phyloP scores from a whole-genome alignment of 2,329 filamentous ascomycete genomes.

The Epichloe elymi region DNA sequence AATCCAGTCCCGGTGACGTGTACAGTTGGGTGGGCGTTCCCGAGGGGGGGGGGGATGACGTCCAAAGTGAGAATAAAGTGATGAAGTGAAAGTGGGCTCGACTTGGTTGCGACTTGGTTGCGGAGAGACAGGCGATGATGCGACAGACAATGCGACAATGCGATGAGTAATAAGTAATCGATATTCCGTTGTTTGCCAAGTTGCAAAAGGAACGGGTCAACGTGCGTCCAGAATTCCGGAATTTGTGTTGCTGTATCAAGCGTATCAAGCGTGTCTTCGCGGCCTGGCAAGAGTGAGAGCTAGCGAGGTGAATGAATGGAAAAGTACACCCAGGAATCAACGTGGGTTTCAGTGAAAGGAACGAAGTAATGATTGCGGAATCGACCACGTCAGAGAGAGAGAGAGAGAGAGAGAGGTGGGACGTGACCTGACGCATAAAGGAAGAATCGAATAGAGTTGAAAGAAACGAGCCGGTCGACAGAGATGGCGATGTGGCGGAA shows the following conservation, averaged over 20 bases:
- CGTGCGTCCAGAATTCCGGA: constrained; percentile 6
- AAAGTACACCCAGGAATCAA: constrained; percentile 4
- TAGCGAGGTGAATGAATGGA: not conserved
- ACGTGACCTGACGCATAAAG: constrained; percentile 9
- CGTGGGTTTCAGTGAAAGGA: constrained; percentile 4
- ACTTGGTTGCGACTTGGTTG: not conserved
- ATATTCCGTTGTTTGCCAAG: not conserved
- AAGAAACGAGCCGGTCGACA: constrained; percentile 4
- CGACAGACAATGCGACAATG: not conserved
- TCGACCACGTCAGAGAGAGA: constrained; percentile 5
- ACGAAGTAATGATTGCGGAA: constrained; percentile 1
- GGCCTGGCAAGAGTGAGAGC: not conserved
- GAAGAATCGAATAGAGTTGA: constrained; percentile 13
- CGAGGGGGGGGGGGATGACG: not conserved
- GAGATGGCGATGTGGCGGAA: not conserved
- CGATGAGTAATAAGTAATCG: not conserved
- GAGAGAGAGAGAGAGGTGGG: constrained; percentile 9
- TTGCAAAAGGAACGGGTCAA: constrained; percentile 17
- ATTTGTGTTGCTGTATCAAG: not conserved
- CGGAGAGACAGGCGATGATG: not conserved
- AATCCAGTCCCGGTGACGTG: constrained; percentile 9
- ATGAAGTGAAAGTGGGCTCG: constrained; percentile 1
- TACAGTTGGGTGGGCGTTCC: not conserved
- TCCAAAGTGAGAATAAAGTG: constrained; percentile 3
- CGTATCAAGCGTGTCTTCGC: not conserved